These are phyloP conservation scores for Coccomyxa subellipsoidea DNA, from an alignment of 163 green algal species.

Conservation along the genomic window DNA sequence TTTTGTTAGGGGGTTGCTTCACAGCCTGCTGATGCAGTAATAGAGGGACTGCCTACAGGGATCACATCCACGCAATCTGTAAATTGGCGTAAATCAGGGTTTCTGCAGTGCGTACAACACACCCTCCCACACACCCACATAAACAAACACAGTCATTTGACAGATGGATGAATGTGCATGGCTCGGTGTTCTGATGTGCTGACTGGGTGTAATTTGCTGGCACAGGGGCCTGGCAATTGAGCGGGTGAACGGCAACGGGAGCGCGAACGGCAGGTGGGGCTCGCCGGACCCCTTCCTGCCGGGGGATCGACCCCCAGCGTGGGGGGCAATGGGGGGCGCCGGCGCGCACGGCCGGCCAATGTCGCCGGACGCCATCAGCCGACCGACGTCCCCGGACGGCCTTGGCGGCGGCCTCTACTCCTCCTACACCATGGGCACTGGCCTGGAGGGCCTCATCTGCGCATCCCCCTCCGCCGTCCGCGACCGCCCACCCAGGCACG, in stretches of 20 bases:
- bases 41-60: too few species aligned
- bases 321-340: neutral
- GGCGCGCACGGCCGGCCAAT: conserved; percentile 10
- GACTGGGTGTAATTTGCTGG: too few species aligned
- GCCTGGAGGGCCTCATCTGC: conserved; percentile 53
- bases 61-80: too few species aligned
- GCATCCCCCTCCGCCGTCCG: conserved; percentile 20
- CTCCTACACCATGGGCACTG: conserved; percentile 50
- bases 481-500: neutral
- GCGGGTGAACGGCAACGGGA: conserved; percentile 5
- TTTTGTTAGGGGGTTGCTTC: too few species aligned
- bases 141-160: too few species aligned
- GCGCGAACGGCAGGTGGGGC: neutral
- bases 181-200: too few species aligned
- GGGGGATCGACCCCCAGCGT: neutral
- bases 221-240: neutral
- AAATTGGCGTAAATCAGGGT: too few species aligned
- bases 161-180: too few species aligned
- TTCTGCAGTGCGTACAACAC: too few species aligned
- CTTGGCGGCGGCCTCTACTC: conserved; percentile 41
- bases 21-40: too few species aligned
- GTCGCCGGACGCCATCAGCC: neutral
- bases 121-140: too few species aligned
- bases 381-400: conserved; percentile 45
- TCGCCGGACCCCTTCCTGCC: conserved; percentile 13